Evolutionary conservation across 768 basidiomycete genomes (phyloP), one percentile per base, ranked within the genome.

Genomic region (Astraeus odoratus): DNA sequence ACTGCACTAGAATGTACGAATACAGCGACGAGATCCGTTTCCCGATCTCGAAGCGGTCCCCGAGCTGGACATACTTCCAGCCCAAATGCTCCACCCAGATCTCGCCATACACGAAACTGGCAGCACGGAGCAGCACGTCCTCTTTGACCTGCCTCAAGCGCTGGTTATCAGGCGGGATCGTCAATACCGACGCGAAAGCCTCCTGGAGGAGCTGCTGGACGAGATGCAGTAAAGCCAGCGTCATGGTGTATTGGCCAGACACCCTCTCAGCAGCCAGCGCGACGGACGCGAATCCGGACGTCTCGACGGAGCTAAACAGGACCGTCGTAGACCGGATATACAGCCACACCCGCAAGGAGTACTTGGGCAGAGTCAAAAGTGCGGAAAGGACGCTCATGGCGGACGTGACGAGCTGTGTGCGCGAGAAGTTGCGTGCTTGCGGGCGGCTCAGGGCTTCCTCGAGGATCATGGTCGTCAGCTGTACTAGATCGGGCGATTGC

Each of bases 301-400:
- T 46, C 35, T 70, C 70, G 20, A 78, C 79, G 5, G 80, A 71
- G 15, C 86, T 83, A 54, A 95, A 90, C 22, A 96, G 73, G 18
- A 81, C 75, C 0, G 76, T 70, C 0, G 90, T 85, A 5, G 86
- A 85, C 10, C 90, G 81, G 16, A 94, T 76, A 55, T 86, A 93
- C 8, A 91, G 69, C 92, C 91, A 95, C 19, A 94, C 86, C 2
- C 85, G 76, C 51, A 80, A 78, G n/a, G 87, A 85, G 56, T 84
- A 84, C 36, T 70, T 72, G 1, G 86, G 86, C 10, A 87, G 66
- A 1, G 81, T 77, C 27, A 93, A 73, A 24, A 94, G 72, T 0
- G 83, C 83, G 4, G 86, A 74, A 16, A 95, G 75, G 10, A 94
- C 82, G 43, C 81, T 86, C 69, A 95, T 77, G 4, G 88, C 80